Percentiles rank a stretch among this genome's conserved stretches.
Conservation (phyloP, 2,329 filamentous ascomycete species). For the Passalora sequoiae region DNA sequence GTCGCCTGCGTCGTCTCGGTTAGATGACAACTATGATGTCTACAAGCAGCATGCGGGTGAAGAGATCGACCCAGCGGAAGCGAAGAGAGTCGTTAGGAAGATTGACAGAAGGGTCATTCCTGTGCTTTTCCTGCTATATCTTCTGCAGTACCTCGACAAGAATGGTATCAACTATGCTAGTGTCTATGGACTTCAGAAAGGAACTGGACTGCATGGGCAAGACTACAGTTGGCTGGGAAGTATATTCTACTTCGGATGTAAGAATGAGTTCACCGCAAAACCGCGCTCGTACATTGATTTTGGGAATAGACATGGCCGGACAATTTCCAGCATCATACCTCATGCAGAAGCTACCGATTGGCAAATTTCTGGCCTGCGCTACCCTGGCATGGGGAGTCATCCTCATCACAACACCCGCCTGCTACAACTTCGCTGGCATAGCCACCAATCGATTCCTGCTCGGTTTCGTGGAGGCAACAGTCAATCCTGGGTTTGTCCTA, state of each 20-base stretch:
- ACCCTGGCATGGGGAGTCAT: slow-evolving; percentile 41
- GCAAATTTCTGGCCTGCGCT: slow-evolving; percentile 41
- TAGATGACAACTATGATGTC: slow-evolving; percentile 29
- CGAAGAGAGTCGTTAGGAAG: slow-evolving; percentile 33
- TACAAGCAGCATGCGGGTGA: slow-evolving; percentile 26
- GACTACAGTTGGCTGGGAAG: slow-evolving; percentile 49
- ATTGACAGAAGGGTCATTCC: slow-evolving; percentile 35
- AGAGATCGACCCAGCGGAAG: slow-evolving; percentile 22
- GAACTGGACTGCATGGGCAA: slow-evolving; percentile 45
- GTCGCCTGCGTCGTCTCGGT: slow-evolving; percentile 17
- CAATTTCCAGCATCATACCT: slow-evolving; percentile 44
- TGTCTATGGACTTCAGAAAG: slow-evolving; percentile 46
- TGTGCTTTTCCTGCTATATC: slow-evolving; percentile 33
- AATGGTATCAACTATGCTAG: slow-evolving; percentile 42
- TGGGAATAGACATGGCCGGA: slow-evolving; percentile 37
- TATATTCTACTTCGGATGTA: slow-evolving; percentile 49
- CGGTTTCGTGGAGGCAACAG: slow-evolving; percentile 33
- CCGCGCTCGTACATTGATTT: background rate
- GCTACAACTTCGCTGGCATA: slow-evolving; percentile 38
- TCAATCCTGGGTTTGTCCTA: slow-evolving; percentile 36
- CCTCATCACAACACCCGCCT: slow-evolving; percentile 40
- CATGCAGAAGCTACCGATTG: slow-evolving; percentile 44
- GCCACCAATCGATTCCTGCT: slow-evolving; percentile 36
- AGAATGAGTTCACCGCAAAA: background rate
- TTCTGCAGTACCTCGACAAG: slow-evolving; percentile 42